Percentiles rank a stretch among this genome's conserved stretches.
phyloP scores from a whole-genome alignment of 2,329 filamentous ascomycete genomes.

The Aspergillus sp. region DNA sequence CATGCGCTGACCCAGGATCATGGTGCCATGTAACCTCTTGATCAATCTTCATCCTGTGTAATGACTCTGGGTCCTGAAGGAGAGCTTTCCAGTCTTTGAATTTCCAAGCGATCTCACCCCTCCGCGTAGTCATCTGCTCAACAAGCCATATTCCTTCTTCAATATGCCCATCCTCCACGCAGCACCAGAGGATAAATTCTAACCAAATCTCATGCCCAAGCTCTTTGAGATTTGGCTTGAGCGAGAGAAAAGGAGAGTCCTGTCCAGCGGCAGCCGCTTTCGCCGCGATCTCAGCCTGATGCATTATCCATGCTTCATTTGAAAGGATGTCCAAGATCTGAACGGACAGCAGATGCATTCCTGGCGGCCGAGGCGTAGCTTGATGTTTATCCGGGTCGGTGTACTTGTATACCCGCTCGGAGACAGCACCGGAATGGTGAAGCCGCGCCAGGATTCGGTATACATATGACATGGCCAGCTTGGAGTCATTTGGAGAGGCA shows the following conservation, averaged over 20 bases:
- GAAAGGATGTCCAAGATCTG: slow-evolving; percentile 53
- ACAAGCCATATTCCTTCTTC: slow-evolving; percentile 48
- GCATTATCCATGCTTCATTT: slow-evolving; percentile 50
- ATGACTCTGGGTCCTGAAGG: slow-evolving; percentile 29
- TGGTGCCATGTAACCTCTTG: slow-evolving; percentile 42
- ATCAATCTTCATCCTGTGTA: slow-evolving; percentile 42
- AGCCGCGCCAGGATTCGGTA: slow-evolving; percentile 50
- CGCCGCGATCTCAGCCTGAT: slow-evolving; percentile 44
- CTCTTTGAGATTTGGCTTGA: slow-evolving; percentile 48
- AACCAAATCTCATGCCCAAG: slow-evolving; percentile 55
- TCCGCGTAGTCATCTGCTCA: slow-evolving; percentile 35
- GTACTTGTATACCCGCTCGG: slow-evolving; percentile 50
- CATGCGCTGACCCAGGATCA: slow-evolving; percentile 29
- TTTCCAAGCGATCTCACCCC: slow-evolving; percentile 41
- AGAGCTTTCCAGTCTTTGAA: slow-evolving; percentile 47
- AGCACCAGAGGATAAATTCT: slow-evolving; percentile 56
- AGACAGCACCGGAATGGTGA: slow-evolving; percentile 50
- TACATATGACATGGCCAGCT: slow-evolving; percentile 49
- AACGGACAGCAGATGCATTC: slow-evolving; percentile 48
- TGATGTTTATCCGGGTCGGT: slow-evolving; percentile 32
- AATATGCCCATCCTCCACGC: slow-evolving; percentile 52
- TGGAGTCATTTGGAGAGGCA: slow-evolving; percentile 36
- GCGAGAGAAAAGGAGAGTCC: slow-evolving; percentile 43
- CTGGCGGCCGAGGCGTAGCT: slow-evolving; percentile 45
- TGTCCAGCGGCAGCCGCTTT: slow-evolving; percentile 43